A percentile compares a stretch with the other conserved stretches of the same genome.
These are phyloP conservation scores for Hordeum pubiflorum DNA, from an alignment of 202 grass and related monocot species.

Conservation along the genomic window DNA sequence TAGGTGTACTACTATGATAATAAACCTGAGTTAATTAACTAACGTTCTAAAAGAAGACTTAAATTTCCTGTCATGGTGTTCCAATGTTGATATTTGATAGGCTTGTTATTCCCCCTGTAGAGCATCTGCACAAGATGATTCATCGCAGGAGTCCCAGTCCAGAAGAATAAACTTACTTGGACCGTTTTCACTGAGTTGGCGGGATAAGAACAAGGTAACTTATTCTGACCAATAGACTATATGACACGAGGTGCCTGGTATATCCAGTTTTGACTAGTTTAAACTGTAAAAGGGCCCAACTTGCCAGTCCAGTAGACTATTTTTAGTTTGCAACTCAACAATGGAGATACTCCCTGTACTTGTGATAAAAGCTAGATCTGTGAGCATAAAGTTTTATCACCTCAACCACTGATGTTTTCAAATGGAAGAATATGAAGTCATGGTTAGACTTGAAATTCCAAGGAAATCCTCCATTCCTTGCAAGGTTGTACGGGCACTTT, in stretches of 20 bases:
- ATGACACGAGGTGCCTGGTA: not conserved
- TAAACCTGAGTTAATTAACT: constrained; percentile 1
- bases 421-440: not conserved
- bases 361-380: not conserved
- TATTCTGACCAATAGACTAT: constrained; percentile 13
- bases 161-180: constrained; percentile 78
- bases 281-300: not conserved
- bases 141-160: constrained; percentile 53
- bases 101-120: constrained; percentile 34
- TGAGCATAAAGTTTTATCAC: not conserved
- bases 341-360: not conserved
- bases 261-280: not conserved
- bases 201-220: constrained; percentile 89
- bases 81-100: constrained; percentile 17
- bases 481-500: not conserved
- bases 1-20: constrained; percentile 1
- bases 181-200: constrained; percentile 74
- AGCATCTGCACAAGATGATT: constrained; percentile 45
- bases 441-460: not conserved
- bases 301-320: not conserved
- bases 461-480: not conserved
- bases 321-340: not conserved
- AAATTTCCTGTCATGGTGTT: constrained; percentile 7
- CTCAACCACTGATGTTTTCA: not conserved
- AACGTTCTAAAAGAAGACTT: not conserved